A percentile compares a stretch with the other conserved stretches of the same genome.
These are phyloP conservation scores for Corynespora cassiicola DNA, from an alignment of 2,329 filamentous ascomycete species.

Conservation along the genomic window DNA sequence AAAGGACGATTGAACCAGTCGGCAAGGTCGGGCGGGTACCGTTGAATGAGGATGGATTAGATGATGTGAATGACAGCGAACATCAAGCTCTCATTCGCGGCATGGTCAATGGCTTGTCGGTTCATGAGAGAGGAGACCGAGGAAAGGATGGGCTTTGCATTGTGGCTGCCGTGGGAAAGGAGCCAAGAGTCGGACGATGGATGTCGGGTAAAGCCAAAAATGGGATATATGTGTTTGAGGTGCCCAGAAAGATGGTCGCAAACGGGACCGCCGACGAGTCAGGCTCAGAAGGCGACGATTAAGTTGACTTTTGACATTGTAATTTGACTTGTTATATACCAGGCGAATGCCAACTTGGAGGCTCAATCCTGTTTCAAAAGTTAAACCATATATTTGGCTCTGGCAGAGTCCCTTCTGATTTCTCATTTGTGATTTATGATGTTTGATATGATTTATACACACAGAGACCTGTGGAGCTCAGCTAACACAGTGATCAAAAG, in stretches of 20 bases:
- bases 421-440: too few species aligned
- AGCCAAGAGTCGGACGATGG: slow-evolving; percentile 87
- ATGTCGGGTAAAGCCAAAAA: slow-evolving; percentile 73
- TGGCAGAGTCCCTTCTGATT: too few species aligned
- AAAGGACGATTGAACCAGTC: slow-evolving; percentile 75
- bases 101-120: slow-evolving; percentile 84
- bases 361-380: too few species aligned
- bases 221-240: slow-evolving; percentile 86
- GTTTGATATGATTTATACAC: too few species aligned
- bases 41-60: slow-evolving; percentile 19
- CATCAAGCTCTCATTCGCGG: slow-evolving; percentile 64
- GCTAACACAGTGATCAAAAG: too few species aligned
- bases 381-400: too few species aligned
- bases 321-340: too few species aligned
- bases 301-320: too few species aligned
- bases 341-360: too few species aligned
- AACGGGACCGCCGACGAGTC: slow-evolving; percentile 21
- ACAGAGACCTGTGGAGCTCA: too few species aligned
- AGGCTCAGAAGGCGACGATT: slow-evolving; percentile 16
- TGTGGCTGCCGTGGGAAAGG: slow-evolving; percentile 84
- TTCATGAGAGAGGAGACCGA: slow-evolving; percentile 83
- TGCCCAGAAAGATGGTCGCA: slow-evolving; percentile 56
- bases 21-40: slow-evolving; percentile 66
- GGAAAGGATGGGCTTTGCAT: slow-evolving; percentile 79
- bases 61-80: slow-evolving; percentile 12